Base-by-base conservation (phyloP, 2,329 filamentous ascomycete genomes). In the Clonostachys solani region DNA sequence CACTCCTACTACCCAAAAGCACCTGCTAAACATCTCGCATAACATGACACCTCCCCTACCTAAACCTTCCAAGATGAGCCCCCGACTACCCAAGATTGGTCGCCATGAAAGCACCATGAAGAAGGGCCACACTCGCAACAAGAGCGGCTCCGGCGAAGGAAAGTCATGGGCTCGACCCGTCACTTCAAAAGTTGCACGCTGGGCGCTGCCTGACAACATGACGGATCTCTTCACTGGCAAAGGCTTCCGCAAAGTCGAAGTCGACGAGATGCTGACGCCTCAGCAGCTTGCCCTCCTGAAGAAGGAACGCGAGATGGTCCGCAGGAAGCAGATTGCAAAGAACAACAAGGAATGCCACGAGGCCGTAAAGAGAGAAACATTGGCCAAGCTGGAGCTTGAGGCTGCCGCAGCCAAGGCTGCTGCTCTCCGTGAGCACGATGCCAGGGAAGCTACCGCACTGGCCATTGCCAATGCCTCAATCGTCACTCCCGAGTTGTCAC, bases 211-310 rank as follows among this genome's bases (percentile, higher is more conserved):
- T 0, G 76, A 79, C 45, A 81, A 80, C 51, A 69, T 84, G 54
- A 70, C 75, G n/a, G 79, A 80, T 33, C 65, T 81, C 12, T 71
- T 84, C 49, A 75, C 67, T 40, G 73, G 74, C 16, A 76, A 75
- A 40, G 66, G 77, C 42, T 81, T 84, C 57, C 71, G 71, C 50
- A 72, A 71, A 42, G 68, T 78, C 46, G 78, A 84, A 50, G 79
- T 72, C 0, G 77, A 82, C 45, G 80, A 84, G 62, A 80, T 82
- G 67, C 61, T 83, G 12, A 77, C 78, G 12, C 73, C 78, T 16
- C 68, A 71, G 34, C 72, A 73, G 36, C 63, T 82, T 19, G 70
- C 78, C 52, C 66, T 69, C 44, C 67, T 74, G 18, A 71, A 66
- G 43, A 64, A 61, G 56, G 69, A 52, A 18, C 56, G 62, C 29